A percentile compares a stretch with the other conserved stretches of the same genome.
Conservation (phyloP, 768 basidiomycete genomes). For the Hypholoma sublateritium region DNA sequence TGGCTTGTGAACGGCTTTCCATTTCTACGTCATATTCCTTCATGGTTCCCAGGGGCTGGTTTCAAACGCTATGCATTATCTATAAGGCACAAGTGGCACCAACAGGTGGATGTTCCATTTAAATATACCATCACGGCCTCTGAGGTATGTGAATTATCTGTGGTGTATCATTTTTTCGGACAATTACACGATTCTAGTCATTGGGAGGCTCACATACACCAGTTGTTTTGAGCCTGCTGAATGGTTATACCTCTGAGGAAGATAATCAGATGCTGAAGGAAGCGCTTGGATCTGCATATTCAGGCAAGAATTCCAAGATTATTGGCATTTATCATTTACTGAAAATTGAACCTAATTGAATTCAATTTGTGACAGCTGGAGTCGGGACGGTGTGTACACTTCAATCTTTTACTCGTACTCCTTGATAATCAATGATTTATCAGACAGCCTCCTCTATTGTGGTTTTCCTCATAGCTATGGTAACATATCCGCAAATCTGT, state of each 20-base stretch:
- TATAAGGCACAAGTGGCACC: slow-evolving; percentile 7
- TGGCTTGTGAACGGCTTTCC: slow-evolving; percentile 15
- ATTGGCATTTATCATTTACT: neutral
- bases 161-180: neutral
- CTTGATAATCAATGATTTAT: neutral
- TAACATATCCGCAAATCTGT: slow-evolving; percentile 28
- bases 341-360: too few relatives aligned
- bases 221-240: neutral
- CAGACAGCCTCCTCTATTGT: slow-evolving; percentile 13
- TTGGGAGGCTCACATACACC: neutral
- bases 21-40: slow-evolving; percentile 14
- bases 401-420: neutral
- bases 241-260: neutral
- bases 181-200: too few relatives aligned
- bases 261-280: neutral
- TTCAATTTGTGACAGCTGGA: neutral
- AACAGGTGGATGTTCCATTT: neutral
- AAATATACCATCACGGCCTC: too few relatives aligned
- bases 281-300: neutral
- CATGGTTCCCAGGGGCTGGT: slow-evolving; percentile 18
- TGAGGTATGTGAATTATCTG: neutral
- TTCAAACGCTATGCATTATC: slow-evolving; percentile 3
- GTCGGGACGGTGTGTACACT: slow-evolving; percentile 1
- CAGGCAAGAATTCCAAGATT: neutral
- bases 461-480: slow-evolving; percentile 28